These are phyloP conservation scores for Coniosporium tulheliwenetii DNA, from an alignment of 2,329 filamentous ascomycete genomes.

Conservation along the genomic window DNA sequence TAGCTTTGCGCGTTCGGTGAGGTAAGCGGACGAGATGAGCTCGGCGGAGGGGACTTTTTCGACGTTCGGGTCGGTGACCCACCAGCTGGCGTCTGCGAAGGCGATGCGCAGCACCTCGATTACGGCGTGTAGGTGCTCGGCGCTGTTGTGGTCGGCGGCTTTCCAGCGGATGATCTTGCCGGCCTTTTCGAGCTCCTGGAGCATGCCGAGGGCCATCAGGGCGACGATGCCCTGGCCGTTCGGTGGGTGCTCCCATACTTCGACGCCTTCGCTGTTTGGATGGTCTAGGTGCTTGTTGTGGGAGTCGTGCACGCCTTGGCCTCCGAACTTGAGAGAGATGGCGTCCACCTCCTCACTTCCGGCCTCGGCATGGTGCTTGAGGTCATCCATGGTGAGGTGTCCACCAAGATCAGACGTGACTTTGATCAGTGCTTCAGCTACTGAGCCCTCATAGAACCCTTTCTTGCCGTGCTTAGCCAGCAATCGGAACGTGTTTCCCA, in stretches of 20 bases:
- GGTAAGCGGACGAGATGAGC: constrained; percentile 59
- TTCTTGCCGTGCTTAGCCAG: constrained; percentile 70
- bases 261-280: constrained; percentile 40
- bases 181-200: constrained; percentile 66
- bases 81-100: constrained; percentile 85
- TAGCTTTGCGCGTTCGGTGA: constrained; percentile 51
- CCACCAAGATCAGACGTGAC: constrained; percentile 65
- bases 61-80: constrained; percentile 67
- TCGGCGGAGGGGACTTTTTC: constrained; percentile 51
- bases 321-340: constrained; percentile 65
- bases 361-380: constrained; percentile 56
- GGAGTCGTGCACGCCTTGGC: constrained; percentile 40
- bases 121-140: constrained; percentile 60
- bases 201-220: constrained; percentile 81
- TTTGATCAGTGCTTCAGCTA: constrained; percentile 68
- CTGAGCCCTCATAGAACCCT: constrained; percentile 77
- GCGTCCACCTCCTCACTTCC: constrained; percentile 71
- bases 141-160: constrained; percentile 62
- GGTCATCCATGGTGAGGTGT: constrained; percentile 61
- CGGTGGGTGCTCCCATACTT: constrained; percentile 92
- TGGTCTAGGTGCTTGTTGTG: constrained; percentile 29
- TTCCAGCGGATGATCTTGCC: constrained; percentile 60
- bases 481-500: constrained; percentile 67
- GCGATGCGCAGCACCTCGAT: constrained; percentile 80
- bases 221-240: constrained; percentile 95